Conservation (phyloP, 2,329 filamentous ascomycete genomes). For the Neofusicoccum laricinum region DNA sequence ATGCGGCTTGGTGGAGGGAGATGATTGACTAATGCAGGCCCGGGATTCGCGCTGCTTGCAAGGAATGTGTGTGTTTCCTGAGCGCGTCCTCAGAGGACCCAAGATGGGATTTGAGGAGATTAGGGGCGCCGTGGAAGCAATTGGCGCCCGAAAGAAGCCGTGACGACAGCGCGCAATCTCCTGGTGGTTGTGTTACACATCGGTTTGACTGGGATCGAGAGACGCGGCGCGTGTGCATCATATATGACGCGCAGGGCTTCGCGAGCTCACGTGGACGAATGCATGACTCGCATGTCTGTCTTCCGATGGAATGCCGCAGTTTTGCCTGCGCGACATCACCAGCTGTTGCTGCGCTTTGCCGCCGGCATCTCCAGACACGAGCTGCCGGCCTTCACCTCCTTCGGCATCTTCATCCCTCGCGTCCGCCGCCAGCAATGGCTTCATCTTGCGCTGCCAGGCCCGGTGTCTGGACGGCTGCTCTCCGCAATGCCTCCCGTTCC, state of each 20-base stretch:
- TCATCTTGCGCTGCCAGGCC: neutral
- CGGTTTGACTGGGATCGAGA: neutral
- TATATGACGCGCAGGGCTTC: neutral
- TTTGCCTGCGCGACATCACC: slow-evolving; percentile 10
- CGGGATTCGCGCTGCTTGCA: neutral
- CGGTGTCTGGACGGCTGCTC: neutral
- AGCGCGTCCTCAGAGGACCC: neutral
- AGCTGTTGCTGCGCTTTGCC: neutral
- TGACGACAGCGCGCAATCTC: neutral
- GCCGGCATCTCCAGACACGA: neutral
- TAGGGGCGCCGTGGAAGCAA: neutral
- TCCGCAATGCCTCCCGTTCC: slow-evolving; percentile 3
- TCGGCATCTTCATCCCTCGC: neutral
- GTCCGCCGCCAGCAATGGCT: neutral
- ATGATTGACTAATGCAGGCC: neutral
- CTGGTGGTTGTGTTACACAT: neutral
- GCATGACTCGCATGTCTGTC: neutral
- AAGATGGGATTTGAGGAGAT: neutral
- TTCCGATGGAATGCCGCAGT: neutral
- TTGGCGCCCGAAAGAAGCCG: neutral
- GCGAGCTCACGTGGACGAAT: neutral
- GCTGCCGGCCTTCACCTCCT: neutral
- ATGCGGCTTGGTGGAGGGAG: neutral
- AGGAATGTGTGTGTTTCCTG: neutral
- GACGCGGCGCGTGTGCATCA: neutral